Percentiles rank a stretch among this genome's conserved stretches.
Conservation (phyloP, 139 green algal species). For the Tetradesmus obliquus region DNA sequence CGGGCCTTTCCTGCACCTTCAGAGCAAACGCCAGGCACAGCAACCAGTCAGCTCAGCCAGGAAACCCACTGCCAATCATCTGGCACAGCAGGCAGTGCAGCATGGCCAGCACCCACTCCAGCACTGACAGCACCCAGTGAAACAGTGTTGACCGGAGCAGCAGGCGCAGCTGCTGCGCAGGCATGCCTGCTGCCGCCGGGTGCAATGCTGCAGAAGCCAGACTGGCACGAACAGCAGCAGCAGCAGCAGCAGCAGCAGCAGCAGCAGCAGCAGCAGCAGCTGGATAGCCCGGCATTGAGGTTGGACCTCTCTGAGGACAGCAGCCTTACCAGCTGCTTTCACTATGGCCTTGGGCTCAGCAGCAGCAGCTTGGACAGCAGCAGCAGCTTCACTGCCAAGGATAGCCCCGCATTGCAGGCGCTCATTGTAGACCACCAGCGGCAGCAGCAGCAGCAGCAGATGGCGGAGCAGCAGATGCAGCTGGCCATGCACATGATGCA, state of each 20-base stretch:
- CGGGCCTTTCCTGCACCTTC: too few relatives aligned
- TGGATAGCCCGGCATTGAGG: not conserved
- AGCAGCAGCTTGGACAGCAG: not conserved
- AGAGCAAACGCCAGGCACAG: too few relatives aligned
- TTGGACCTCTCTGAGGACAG: not conserved
- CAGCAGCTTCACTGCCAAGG: not conserved
- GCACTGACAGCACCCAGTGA: not conserved
- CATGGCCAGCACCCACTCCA: too few relatives aligned
- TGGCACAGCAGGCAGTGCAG: too few relatives aligned
- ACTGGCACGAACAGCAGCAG: not conserved
- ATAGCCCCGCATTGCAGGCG: not conserved
- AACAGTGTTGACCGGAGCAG: not conserved
- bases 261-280: not conserved
- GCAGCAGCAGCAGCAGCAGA: not conserved
- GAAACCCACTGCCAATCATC: too few relatives aligned
- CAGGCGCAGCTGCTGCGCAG: not conserved
- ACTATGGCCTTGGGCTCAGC: not conserved
- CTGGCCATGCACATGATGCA: not conserved
- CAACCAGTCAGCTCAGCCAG: too few relatives aligned
- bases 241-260: not conserved
- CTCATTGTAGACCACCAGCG: not conserved
- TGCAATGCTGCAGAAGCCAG: not conserved
- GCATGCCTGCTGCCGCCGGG: not conserved
- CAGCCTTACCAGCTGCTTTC: not conserved
- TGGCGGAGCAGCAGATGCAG: not conserved